Base-by-base conservation (phyloP, 352 stramenopile genomes). In the Phytophthora palmivora region DNA sequence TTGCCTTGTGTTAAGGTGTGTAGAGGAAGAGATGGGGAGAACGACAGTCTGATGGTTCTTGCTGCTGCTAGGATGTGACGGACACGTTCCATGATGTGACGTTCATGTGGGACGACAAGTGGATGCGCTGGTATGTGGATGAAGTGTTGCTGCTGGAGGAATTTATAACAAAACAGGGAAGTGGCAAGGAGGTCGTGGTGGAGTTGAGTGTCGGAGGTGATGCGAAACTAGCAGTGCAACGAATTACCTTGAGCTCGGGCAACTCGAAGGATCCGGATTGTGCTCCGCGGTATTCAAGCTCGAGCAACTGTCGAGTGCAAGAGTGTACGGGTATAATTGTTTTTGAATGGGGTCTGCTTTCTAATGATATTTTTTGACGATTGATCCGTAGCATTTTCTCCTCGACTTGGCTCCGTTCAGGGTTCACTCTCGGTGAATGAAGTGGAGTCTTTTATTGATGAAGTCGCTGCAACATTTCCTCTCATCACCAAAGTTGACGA, bases 361-460 rank as follows among this genome's bases (percentile, higher is more conserved):
- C 11, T 34, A 12, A 19, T 15, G 16, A 42, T 28, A 24, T 42
- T 60, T 30, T 47, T 45, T 43, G 9, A 11, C 54, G 34, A 41
- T 55, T 44, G 22, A 6, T 43, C 12, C 21, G 8, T 16, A 88
- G 76, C 66, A 11, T 82, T 79, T 52, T 50, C 54, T 36, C 84
- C 85, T 3, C 79, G 74, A 2, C 56, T 91, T 19, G 87, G 87
- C 6, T 79, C 78, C 4, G 77, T 92, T 30, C 61, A 78, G 9
- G 84, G 87, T 14, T 88, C 78, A 36, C 49, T 95, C 2, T 91
- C 85, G 4, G 74, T 85, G 1, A 36, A 65, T 10, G 76, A 95
- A 64, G 69, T 95, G 18, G 61, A 87, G 22, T 60, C 53, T 0
- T 95, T 84, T 32, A 62, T 93, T 26, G 63, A 88, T 19, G 62